These are phyloP conservation scores for Pleurostoma richardsiae DNA, from an alignment of 2,329 filamentous ascomycete genomes.

Conservation along the genomic window DNA sequence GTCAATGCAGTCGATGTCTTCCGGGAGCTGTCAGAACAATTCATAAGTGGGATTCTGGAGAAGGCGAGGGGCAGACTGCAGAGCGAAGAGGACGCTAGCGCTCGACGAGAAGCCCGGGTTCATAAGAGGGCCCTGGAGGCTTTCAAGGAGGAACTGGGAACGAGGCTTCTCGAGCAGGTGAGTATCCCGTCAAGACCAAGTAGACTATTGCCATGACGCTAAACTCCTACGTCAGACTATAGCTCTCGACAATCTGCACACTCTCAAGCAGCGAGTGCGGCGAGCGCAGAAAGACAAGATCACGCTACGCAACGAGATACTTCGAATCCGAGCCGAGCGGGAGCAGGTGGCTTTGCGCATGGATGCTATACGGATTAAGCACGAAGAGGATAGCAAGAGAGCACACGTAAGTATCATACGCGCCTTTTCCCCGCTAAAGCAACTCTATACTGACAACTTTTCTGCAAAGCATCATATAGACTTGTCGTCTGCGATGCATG, in stretches of 20 bases:
- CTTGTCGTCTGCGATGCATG: conserved; percentile 55
- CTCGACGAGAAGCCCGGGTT: conserved; percentile 48
- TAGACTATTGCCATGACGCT: background rate
- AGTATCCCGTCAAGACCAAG: conserved; percentile 16
- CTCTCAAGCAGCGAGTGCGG: conserved; percentile 52
- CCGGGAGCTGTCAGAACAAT: conserved; percentile 55
- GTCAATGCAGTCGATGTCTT: conserved; percentile 61
- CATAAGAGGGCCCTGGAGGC: conserved; percentile 53
- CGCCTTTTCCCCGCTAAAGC: background rate
- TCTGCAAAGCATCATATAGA: conserved; percentile 37
- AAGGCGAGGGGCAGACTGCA: conserved; percentile 37
- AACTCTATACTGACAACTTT: conserved; percentile 1
- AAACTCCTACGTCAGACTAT: conserved; percentile 37
- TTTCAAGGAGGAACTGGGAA: conserved; percentile 52
- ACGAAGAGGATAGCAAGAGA: conserved; percentile 49
- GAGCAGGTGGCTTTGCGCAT: conserved; percentile 58
- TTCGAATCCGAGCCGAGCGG: conserved; percentile 52
- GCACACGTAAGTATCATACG: conserved; percentile 14
- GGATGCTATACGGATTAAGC: conserved; percentile 56
- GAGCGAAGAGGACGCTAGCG: conserved; percentile 36
- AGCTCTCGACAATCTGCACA: conserved; percentile 53
- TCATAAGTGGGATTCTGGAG: conserved; percentile 45
- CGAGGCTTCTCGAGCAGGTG: conserved; percentile 54
- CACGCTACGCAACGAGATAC: conserved; percentile 52
- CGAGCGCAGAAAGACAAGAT: conserved; percentile 54